A percentile compares a stretch with the other conserved stretches of the same genome.
Evolutionary conservation across 352 stramenopile genomes (phyloP).

Genomic region (Phytopythium helicoides): DNA sequence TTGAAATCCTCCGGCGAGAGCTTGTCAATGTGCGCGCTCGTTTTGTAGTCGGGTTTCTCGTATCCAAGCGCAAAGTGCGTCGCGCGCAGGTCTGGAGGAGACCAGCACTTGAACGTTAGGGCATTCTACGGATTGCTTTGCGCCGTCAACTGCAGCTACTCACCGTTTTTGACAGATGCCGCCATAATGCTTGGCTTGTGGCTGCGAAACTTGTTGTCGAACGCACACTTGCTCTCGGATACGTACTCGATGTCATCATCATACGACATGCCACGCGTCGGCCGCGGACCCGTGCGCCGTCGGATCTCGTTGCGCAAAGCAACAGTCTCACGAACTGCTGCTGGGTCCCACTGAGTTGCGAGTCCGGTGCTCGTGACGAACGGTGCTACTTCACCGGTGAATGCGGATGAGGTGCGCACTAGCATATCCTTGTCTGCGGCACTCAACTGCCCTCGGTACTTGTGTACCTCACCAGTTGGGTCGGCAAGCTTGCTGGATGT

Average conservation of each 20-base stretch:
- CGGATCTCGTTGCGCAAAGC: slow-evolving; percentile 64
- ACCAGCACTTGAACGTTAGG: background rate
- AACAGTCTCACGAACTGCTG: slow-evolving; percentile 52
- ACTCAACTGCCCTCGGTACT: slow-evolving; percentile 56
- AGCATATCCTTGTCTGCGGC: slow-evolving; percentile 53
- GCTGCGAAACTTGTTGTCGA: slow-evolving; percentile 66
- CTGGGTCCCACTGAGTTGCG: slow-evolving; percentile 68
- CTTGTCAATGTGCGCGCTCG: slow-evolving; percentile 59
- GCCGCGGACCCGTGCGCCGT: slow-evolving; percentile 49
- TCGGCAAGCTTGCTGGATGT: slow-evolving; percentile 52
- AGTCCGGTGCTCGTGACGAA: slow-evolving; percentile 65
- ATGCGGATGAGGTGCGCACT: slow-evolving; percentile 51
- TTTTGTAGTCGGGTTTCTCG: slow-evolving; percentile 63
- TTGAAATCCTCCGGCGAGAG: slow-evolving; percentile 58
- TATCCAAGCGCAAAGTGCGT: slow-evolving; percentile 76
- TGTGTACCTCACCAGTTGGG: slow-evolving; percentile 61
- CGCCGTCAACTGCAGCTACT: background rate
- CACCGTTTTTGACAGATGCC: slow-evolving; percentile 74
- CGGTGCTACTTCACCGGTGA: slow-evolving; percentile 45
- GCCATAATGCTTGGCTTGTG: slow-evolving; percentile 76
- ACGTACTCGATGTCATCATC: slow-evolving; percentile 80
- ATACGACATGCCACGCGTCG: slow-evolving; percentile 64
- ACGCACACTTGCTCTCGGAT: slow-evolving; percentile 69
- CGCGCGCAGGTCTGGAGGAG: slow-evolving; percentile 55
- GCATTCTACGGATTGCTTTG: background rate